These are phyloP conservation scores for Prunus mongolica DNA, from an alignment of 306 rosid genomes.

Conservation along the genomic window DNA sequence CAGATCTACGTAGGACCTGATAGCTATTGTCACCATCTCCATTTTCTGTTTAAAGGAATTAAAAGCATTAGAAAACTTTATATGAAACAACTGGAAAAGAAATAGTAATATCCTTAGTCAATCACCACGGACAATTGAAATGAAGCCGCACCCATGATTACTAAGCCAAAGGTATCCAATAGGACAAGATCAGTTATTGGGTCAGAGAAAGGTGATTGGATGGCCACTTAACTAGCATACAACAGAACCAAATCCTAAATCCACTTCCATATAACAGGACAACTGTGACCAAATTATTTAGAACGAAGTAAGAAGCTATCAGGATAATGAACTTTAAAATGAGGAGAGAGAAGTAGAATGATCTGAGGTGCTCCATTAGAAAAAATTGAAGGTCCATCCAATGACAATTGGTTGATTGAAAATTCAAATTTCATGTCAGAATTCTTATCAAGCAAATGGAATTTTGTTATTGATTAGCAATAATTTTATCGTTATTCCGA, in stretches of 20 bases:
- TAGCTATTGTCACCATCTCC: conserved; percentile 32
- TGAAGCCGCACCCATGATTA: background rate
- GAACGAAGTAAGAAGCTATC: background rate
- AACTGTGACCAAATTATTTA: background rate
- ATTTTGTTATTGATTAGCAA: no score
- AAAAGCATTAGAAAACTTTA: background rate
- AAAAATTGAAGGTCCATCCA: no score
- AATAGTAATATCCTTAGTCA: background rate
- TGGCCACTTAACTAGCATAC: background rate
- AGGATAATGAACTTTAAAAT: background rate
- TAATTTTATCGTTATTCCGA: no score
- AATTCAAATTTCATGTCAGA: no score
- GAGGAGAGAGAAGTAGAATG: background rate
- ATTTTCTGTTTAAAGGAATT: conserved; percentile 4
- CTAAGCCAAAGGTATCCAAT: background rate
- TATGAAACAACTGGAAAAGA: background rate
- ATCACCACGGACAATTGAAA: background rate
- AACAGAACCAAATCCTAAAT: no score
- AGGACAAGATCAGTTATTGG: background rate
- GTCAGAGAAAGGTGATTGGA: background rate
- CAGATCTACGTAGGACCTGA: conserved; percentile 28
- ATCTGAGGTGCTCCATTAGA: no score
- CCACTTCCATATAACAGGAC: background rate
- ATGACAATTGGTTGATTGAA: no score
- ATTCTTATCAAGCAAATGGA: no score